phyloP scores from a whole-genome alignment of 495 filamentous ascomycete genomes.

The Lasiosphaeria miniovina region DNA sequence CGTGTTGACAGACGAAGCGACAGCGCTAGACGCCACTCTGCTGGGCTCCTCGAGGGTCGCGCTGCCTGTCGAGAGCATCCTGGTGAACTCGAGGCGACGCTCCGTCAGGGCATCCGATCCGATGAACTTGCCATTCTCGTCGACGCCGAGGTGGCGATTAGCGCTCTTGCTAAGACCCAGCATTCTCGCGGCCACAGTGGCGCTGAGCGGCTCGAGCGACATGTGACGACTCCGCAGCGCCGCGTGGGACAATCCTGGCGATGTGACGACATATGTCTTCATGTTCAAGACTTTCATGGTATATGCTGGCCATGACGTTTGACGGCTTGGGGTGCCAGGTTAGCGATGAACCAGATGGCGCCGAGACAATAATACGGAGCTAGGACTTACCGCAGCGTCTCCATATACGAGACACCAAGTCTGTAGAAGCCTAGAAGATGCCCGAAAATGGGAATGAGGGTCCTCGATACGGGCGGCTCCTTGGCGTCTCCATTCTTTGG shows the following conservation, averaged over 20 bases:
- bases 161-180: constrained; percentile 3
- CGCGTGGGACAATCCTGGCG: background rate
- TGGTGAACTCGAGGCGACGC: constrained; percentile 4
- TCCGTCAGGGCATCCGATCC: background rate
- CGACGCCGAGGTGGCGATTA: constrained; percentile 1
- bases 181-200: background rate
- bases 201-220: constrained; percentile 4
- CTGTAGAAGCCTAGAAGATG: constrained; percentile 3
- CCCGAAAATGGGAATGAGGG: background rate
- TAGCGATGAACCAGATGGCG: background rate
- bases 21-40: background rate
- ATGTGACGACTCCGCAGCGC: background rate
- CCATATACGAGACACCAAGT: background rate
- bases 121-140: background rate
- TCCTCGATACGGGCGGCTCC: background rate
- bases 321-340: background rate
- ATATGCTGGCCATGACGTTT: constrained; percentile 1
- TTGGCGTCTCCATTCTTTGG: background rate
- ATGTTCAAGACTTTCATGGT: background rate
- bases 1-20: background rate
- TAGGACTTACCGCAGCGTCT: constrained; percentile 1
- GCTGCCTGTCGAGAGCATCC: background rate
- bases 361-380: background rate
- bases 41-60: background rate
- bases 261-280: constrained; percentile 4